Percentiles rank a stretch among this genome's conserved stretches.
phyloP scores from a whole-genome alignment of 257 asterid genomes.

The Handroanthus guayacan region DNA sequence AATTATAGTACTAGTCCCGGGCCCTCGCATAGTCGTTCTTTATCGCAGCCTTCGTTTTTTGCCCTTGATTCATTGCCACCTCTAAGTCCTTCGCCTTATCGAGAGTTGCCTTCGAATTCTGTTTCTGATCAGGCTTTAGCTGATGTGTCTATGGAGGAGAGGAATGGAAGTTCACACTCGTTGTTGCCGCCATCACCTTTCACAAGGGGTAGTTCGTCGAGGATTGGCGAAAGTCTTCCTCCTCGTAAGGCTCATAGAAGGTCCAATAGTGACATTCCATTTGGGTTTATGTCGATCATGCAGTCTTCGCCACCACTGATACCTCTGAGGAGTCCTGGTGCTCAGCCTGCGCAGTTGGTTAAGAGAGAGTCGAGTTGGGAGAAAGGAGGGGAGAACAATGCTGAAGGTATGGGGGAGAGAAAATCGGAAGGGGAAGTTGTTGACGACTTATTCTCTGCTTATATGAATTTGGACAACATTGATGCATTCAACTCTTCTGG shows the following conservation, averaged over 20 bases:
- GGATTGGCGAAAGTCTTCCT: conserved; percentile 64
- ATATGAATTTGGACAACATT: conserved; percentile 71
- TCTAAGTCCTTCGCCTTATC: conserved; percentile 78
- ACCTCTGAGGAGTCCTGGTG: conserved; percentile 67
- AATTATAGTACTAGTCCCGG: conserved; percentile 53
- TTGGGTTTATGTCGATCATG: conserved; percentile 47
- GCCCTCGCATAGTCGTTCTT: conserved; percentile 72
- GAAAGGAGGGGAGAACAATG: conserved; percentile 60
- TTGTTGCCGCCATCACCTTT: conserved; percentile 75
- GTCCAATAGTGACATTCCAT: conserved; percentile 68
- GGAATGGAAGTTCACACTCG: conserved; percentile 56
- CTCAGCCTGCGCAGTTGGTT: conserved; percentile 66
- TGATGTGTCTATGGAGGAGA: conserved; percentile 78
- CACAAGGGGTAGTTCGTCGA: conserved; percentile 49
- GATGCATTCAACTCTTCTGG: conserved; percentile 63
- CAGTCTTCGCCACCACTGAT: conserved; percentile 54
- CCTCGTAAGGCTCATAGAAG: conserved; percentile 67
- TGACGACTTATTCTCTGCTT: conserved; percentile 62
- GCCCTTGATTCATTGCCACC: conserved; percentile 89
- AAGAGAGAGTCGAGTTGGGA: conserved; percentile 77
- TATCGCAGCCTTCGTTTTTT: conserved; percentile 83
- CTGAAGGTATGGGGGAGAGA: conserved; percentile 72
- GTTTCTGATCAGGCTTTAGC: conserved; percentile 46
- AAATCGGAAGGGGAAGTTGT: conserved; percentile 63
- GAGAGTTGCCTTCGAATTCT: conserved; percentile 54